Conservation (phyloP, 495 filamentous ascomycete genomes). For the Penicillium arizonense region DNA sequence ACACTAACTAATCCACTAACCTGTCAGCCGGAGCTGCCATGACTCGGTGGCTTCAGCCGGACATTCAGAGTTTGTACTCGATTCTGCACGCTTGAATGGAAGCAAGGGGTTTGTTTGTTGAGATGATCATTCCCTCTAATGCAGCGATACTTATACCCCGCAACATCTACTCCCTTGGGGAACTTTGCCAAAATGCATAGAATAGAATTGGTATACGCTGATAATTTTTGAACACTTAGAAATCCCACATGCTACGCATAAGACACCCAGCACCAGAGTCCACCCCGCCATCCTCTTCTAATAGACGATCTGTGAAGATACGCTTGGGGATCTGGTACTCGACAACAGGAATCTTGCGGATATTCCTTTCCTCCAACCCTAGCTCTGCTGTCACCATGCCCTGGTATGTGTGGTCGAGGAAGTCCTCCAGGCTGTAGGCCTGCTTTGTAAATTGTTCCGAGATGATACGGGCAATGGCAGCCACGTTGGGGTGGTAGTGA, state of each 20-base stretch:
- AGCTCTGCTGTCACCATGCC: conserved; percentile 85
- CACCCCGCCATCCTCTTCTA: conserved; percentile 44
- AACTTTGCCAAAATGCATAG: background rate
- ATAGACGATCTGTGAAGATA: conserved; percentile 61
- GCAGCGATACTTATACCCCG: conserved; percentile 1
- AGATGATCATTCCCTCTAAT: background rate
- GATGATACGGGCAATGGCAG: conserved; percentile 88
- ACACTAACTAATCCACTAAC: background rate
- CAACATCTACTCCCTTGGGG: background rate
- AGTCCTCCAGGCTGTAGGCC: conserved; percentile 89
- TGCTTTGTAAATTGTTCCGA: conserved; percentile 98
- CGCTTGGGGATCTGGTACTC: conserved; percentile 93
- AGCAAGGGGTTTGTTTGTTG: conserved; percentile 4
- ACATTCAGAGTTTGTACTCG: background rate
- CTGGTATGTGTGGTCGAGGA: conserved; percentile 90
- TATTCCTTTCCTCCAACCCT: conserved; percentile 57
- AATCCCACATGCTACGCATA: conserved; percentile 41
- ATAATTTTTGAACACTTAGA: conserved; percentile 17
- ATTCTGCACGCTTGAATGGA: background rate
- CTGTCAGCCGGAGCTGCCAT: background rate
- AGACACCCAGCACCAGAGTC: conserved; percentile 40
- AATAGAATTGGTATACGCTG: conserved; percentile 13
- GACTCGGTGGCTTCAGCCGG: too few relatives aligned
- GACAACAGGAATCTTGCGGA: conserved; percentile 83
- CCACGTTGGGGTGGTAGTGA: conserved; percentile 97